Conservation (phyloP, 495 filamentous ascomycete species). For the Tuber calosporum region DNA sequence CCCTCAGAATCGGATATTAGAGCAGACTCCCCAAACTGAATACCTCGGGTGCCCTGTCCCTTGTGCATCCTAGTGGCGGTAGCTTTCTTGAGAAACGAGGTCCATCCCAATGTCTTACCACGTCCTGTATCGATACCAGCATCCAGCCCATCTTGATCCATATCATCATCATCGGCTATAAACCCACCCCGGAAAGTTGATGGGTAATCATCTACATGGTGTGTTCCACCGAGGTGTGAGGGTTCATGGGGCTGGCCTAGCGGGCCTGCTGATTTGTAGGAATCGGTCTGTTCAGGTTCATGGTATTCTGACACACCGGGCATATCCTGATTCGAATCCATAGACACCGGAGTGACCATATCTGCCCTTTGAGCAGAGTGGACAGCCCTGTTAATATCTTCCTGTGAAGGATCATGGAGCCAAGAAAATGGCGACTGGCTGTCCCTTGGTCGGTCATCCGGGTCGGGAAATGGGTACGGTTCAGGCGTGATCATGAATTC, state of each 20-base stretch:
- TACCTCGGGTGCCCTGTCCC: slow-evolving; percentile 31
- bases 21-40: slow-evolving; percentile 26
- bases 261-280: slow-evolving; percentile 19
- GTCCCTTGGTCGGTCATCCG: slow-evolving; percentile 19
- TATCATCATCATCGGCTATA: slow-evolving; percentile 25
- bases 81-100: slow-evolving; percentile 41
- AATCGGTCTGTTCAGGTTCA: slow-evolving; percentile 10
- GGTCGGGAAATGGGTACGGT: slow-evolving; percentile 29
- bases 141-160: neutral
- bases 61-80: slow-evolving; percentile 40
- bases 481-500: slow-evolving; percentile 9
- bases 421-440: slow-evolving; percentile 39
- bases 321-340: slow-evolving; percentile 26
- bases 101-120: slow-evolving; percentile 37
- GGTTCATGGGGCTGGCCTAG: slow-evolving; percentile 16
- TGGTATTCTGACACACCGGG: slow-evolving; percentile 10
- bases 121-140: slow-evolving; percentile 15
- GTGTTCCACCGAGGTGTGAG: slow-evolving; percentile 3
- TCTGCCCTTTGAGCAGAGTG: slow-evolving; percentile 20
- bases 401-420: slow-evolving; percentile 37
- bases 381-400: slow-evolving; percentile 28
- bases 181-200: slow-evolving; percentile 14
- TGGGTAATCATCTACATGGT: slow-evolving; percentile 13
- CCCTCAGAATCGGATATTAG: slow-evolving; percentile 37
- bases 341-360: slow-evolving; percentile 39